phyloP scores from a whole-genome alignment of 2,329 filamentous ascomycete species.

The Penicillium aurantiogriseum region DNA sequence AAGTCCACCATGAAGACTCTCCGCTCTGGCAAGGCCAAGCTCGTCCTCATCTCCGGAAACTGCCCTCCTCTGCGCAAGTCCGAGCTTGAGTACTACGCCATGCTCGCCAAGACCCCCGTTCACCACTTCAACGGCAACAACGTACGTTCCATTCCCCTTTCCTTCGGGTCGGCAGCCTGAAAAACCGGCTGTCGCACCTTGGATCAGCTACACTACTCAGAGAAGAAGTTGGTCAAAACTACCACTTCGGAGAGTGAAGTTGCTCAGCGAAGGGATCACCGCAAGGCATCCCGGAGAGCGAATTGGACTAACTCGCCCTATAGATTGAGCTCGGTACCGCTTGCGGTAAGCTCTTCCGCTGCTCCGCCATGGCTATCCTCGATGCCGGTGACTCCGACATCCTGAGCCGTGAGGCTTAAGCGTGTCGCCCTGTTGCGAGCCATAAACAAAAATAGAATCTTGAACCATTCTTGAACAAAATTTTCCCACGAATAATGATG shows the following conservation, averaged over 20 bases:
- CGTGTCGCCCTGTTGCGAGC: slow-evolving; percentile 13
- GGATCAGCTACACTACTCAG: slow-evolving; percentile 28
- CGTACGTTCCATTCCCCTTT: slow-evolving; percentile 64
- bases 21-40: slow-evolving; percentile 96
- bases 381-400: slow-evolving; percentile 99
- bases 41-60: slow-evolving; percentile 94
- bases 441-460: slow-evolving; percentile 9
- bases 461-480: slow-evolving; percentile 13
- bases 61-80: slow-evolving; percentile 97
- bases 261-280: slow-evolving; percentile 29
- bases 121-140: slow-evolving; percentile 99
- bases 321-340: slow-evolving; percentile 98
- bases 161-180: slow-evolving; percentile 15
- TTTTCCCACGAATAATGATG: background rate
- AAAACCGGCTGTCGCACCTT: slow-evolving; percentile 18
- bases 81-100: slow-evolving; percentile 93
- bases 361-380: slow-evolving; percentile 94
- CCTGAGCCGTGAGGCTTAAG: slow-evolving; percentile 48
- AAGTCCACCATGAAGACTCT: slow-evolving; percentile 88
- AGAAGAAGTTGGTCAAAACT: slow-evolving; percentile 23
- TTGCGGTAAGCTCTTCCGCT: slow-evolving; percentile 98
- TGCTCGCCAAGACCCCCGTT: slow-evolving; percentile 90
- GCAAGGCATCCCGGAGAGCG: slow-evolving; percentile 26
- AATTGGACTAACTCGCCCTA: slow-evolving; percentile 30
- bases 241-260: slow-evolving; percentile 31